These are phyloP conservation scores for Aspergillus udagawae DNA, from an alignment of 2,329 filamentous ascomycete genomes.

Conservation along the genomic window DNA sequence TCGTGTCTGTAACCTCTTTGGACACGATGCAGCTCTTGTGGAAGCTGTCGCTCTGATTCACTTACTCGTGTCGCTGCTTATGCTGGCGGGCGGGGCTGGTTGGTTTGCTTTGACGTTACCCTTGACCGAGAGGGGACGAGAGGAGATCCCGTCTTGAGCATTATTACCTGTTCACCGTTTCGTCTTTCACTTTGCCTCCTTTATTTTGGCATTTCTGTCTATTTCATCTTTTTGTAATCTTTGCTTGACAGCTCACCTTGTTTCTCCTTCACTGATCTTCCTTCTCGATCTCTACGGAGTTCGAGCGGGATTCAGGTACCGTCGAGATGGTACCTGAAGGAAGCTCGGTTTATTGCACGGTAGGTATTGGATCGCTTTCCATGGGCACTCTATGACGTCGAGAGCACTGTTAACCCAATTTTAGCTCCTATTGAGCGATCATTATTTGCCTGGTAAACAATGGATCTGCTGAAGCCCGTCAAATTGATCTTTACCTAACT, in stretches of 20 bases:
- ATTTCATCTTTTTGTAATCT: neutral
- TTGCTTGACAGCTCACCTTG: neutral
- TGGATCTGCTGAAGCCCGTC: neutral
- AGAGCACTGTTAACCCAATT: conserved; percentile 3
- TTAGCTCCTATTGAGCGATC: conserved; percentile 87
- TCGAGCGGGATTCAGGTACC: conserved; percentile 2
- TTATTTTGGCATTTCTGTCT: neutral
- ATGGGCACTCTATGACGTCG: conserved; percentile 7
- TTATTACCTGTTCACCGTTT: conserved; percentile 4
- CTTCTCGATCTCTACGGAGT: neutral
- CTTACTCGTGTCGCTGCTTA: conserved; percentile 5
- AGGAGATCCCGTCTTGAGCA: neutral
- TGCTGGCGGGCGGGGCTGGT: conserved; percentile 17
- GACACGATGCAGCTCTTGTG: conserved; percentile 16
- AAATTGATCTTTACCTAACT: conserved; percentile 11
- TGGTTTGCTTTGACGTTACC: conserved; percentile 10
- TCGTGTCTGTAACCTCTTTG: neutral
- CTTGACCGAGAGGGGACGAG: conserved; percentile 7
- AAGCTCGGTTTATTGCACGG: conserved; percentile 65
- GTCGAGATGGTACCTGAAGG: conserved; percentile 38
- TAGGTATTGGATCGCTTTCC: conserved; percentile 32
- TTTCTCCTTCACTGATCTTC: neutral
- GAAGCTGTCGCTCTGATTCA: conserved; percentile 16
- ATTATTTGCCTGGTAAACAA: conserved; percentile 78
- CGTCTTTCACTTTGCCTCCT: conserved; percentile 2